Evolutionary conservation across 2,329 filamentous ascomycete species (phyloP), one percentile per base, ranked within the genome.

Genomic region (Cercospora sojina): DNA sequence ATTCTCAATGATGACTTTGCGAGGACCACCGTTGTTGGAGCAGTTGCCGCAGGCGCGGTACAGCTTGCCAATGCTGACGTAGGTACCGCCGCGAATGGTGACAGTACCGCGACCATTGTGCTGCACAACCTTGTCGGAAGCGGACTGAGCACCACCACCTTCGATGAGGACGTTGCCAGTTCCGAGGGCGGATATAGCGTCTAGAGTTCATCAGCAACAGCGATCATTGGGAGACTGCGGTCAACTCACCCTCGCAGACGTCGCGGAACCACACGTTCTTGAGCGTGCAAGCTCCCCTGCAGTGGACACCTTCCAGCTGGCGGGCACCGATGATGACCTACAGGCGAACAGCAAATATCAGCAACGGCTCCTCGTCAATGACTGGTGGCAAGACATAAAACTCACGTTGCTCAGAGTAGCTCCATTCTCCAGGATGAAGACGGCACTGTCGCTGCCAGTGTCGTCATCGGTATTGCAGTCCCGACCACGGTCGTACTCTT

Each of bases 41-140:
- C 83, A 85, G 77, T 85, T 84, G 31, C 83, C 83, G 72, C 83
- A 86, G 66, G 77, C 80, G 62, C 83, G 81, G 65, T 81, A 82
- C 13, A 85, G 74, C 70, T 85, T 85, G 59, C 83, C 83, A 51
- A 80, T 80, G 68, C 78, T 75, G 67, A 77, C 76, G 63, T 80
- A 79, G 53, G 77, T 80, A 71, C 82, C 85, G 69, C 80, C 74
- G 80, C 78, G 65, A 74, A 77, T 69, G 20, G 77, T 76, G 31
- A 81, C 75, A 18, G 76, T 77, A 23, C 80, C 79, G 67, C 75
- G 72, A 31, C 79, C 79, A 68, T 81, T 80, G 70, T 81, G 79
- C 74, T 81, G 80, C 65, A 81, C 69, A 53, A 81, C 77, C 74
- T 81, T 81, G 75, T 81, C 79, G 5, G 72, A 69, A 29, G 79